Evolutionary conservation across 345 rosid genomes (phyloP).

Genomic region (Brassica napus): Da-Ae NC_063449.1:42449001-42449500

Average conservation of each 20-base stretch:
- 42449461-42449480: too few species aligned
- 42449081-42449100: background rate
- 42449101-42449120: background rate
- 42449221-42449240: background rate
- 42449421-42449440: background rate
- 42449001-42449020: background rate
- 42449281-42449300: background rate
- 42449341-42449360: background rate
- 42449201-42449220: conserved; percentile 13
- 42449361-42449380: background rate
- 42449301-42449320: background rate
- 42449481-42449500: background rate
- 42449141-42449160: background rate
- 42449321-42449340: background rate
- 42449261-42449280: background rate
- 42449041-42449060: background rate
- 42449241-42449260: conserved; percentile 2
- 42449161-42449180: conserved; percentile 1
- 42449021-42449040: background rate
- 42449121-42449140: background rate
- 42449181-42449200: conserved; percentile 21
- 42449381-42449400: background rate
- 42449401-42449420: background rate
- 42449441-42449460: too few species aligned
- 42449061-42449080: background rate